Conservation (phyloP, 495 filamentous ascomycete genomes). For the Copromyces sp. region DNA sequence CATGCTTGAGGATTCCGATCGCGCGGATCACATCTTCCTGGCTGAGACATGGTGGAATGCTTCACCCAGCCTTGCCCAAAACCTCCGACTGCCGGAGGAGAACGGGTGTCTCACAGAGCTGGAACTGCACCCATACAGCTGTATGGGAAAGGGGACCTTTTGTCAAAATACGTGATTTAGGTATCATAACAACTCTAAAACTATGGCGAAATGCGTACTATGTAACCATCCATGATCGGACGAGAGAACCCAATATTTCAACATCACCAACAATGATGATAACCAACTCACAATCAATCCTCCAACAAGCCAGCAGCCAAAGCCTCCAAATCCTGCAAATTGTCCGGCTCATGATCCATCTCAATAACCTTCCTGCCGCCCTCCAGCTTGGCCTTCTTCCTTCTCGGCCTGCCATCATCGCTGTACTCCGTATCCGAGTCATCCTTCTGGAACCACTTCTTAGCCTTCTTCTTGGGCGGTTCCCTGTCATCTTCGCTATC, state of each 20-base stretch:
- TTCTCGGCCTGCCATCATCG: conserved; percentile 31
- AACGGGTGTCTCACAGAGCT: too few relatives aligned
- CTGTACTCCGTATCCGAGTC: conserved; percentile 32
- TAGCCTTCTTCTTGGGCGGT: conserved; percentile 33
- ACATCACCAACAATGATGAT: not conserved
- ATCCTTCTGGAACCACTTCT: conserved; percentile 40
- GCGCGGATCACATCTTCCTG: not conserved
- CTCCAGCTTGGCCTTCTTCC: conserved; percentile 35
- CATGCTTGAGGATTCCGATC: not conserved
- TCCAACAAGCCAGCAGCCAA: conserved; percentile 75
- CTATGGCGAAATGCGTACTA: not conserved
- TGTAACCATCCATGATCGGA: not conserved
- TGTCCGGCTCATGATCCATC: conserved; percentile 60
- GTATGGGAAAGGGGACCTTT: too few relatives aligned
- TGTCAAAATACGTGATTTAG: not conserved
- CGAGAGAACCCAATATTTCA: not conserved
- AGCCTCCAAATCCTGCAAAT: conserved; percentile 80
- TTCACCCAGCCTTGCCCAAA: too few relatives aligned
- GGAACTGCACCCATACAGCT: too few relatives aligned
- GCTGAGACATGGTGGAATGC: not conserved
- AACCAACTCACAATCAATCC: conserved; percentile 17
- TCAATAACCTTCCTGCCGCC: conserved; percentile 40
- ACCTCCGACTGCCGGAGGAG: too few relatives aligned
- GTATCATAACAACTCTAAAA: not conserved
- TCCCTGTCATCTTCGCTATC: conserved; percentile 24